Evolutionary conservation across 805 yeast genomes (phyloP).

Genomic region (Candida namnaoensis): DNA sequence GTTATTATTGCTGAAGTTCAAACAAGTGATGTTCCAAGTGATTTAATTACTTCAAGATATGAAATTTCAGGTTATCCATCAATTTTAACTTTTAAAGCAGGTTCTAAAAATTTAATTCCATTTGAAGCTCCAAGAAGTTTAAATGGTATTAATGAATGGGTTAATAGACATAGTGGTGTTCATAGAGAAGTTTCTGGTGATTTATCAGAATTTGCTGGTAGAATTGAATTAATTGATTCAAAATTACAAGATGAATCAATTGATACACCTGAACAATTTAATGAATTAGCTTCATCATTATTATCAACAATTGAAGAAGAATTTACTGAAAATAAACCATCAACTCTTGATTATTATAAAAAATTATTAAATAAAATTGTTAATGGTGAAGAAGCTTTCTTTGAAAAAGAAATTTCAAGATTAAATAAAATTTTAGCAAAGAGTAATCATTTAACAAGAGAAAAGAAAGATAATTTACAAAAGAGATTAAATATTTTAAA

Average conservation of each 20-base stretch:
- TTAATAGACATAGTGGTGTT: constrained; percentile 31
- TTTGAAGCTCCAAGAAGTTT: constrained; percentile 32
- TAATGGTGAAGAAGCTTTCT: constrained; percentile 33
- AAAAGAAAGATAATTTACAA: constrained; percentile 38
- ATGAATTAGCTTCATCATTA: constrained; percentile 21
- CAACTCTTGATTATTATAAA: constrained; percentile 33
- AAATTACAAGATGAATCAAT: constrained; percentile 18
- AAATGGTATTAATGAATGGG: constrained; percentile 44
- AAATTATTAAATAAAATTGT: constrained; percentile 35
- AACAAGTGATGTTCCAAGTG: constrained; percentile 33
- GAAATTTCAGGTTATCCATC: constrained; percentile 42
- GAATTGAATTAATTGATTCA: constrained; percentile 20
- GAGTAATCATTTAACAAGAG: constrained; percentile 24
- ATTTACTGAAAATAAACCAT: constrained; percentile 18
- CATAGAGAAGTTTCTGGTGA: constrained; percentile 28
- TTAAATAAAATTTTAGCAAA: constrained; percentile 29
- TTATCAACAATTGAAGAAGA: constrained; percentile 19
- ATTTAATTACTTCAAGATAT: constrained; percentile 29
- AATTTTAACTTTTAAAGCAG: constrained; percentile 32
- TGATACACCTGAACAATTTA: constrained; percentile 11
- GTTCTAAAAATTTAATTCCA: constrained; percentile 22
- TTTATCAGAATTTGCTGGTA: constrained; percentile 24
- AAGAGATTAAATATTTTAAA: constrained; percentile 41
- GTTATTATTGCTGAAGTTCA: constrained; percentile 36
- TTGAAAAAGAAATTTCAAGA: constrained; percentile 33